Conservation (phyloP, 2,329 filamentous ascomycete species). For the Didymella sp. region DNA sequence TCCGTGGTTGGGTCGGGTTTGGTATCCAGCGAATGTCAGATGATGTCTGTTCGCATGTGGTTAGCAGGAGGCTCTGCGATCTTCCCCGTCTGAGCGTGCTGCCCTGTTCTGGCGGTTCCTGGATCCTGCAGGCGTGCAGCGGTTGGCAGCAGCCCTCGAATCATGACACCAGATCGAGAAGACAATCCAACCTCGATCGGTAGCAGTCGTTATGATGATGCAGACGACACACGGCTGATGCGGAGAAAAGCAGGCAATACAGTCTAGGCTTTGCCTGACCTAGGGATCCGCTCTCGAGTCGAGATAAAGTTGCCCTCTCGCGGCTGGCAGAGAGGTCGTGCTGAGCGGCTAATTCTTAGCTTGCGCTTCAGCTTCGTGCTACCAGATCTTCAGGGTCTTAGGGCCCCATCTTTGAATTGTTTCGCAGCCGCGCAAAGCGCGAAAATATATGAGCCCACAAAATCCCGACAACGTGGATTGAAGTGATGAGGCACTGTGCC, state of each 20-base stretch:
- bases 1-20: constrained; percentile 29
- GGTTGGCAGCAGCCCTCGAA: constrained; percentile 20
- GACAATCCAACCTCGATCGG: not conserved
- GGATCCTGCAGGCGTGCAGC: constrained; percentile 18
- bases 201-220: constrained; percentile 7
- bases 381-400: constrained; percentile 6
- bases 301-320: constrained; percentile 28
- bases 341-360: constrained; percentile 6
- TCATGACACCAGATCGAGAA: not conserved
- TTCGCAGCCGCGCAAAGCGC: constrained; percentile 45
- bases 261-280: constrained; percentile 21
- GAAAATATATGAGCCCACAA: constrained; percentile 6
- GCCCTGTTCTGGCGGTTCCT: constrained; percentile 32
- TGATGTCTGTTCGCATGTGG: constrained; percentile 17
- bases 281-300: constrained; percentile 18
- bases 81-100: constrained; percentile 45
- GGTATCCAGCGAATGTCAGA: constrained; percentile 28
- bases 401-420: constrained; percentile 8
- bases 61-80: constrained; percentile 42
- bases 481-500: constrained; percentile 25
- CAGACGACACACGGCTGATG: constrained; percentile 7
- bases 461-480: constrained; percentile 12
- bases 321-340: not conserved
- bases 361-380: constrained; percentile 12
- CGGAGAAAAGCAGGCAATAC: constrained; percentile 16